Conservation (phyloP, 2,329 filamentous ascomycete species). For the Clarireedia monteithiana region DNA sequence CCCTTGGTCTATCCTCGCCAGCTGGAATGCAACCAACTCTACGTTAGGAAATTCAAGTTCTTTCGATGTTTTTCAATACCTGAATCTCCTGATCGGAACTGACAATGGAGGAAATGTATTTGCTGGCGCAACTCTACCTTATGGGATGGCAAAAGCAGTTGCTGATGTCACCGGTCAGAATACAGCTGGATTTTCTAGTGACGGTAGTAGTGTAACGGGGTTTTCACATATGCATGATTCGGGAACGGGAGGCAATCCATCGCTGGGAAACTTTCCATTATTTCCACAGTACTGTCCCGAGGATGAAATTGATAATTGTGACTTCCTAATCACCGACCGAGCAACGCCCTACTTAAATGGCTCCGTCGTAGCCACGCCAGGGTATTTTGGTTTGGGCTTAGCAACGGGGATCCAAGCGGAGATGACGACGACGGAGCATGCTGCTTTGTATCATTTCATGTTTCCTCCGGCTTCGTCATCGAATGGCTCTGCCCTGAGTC, state of each 20-base stretch:
- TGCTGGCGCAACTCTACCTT: constrained; percentile 45
- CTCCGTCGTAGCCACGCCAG: constrained; percentile 49
- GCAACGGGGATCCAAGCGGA: constrained; percentile 50
- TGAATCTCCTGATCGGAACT: constrained; percentile 46
- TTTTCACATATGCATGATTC: constrained; percentile 42
- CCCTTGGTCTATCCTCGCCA: background rate
- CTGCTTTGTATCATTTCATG: constrained; percentile 57
- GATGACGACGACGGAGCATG: constrained; percentile 57
- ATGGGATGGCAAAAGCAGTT: constrained; percentile 48
- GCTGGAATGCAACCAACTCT: background rate
- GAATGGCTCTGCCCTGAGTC: constrained; percentile 32
- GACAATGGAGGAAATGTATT: constrained; percentile 45
- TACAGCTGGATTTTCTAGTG: constrained; percentile 39
- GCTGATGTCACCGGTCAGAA: constrained; percentile 42
- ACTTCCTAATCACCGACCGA: constrained; percentile 42
- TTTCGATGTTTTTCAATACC: constrained; percentile 26
- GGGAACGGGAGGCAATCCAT: constrained; percentile 38
- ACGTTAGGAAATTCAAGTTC: background rate
- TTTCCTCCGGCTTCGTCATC: constrained; percentile 38
- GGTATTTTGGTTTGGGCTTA: constrained; percentile 56
- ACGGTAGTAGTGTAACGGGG: constrained; percentile 41
- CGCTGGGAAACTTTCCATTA: constrained; percentile 39
- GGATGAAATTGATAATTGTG: constrained; percentile 48
- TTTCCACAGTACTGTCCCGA: constrained; percentile 37
- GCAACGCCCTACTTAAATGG: constrained; percentile 35